phyloP scores from a whole-genome alignment of 2,329 filamentous ascomycete genomes.

The Trichoderma sp. region DNA sequence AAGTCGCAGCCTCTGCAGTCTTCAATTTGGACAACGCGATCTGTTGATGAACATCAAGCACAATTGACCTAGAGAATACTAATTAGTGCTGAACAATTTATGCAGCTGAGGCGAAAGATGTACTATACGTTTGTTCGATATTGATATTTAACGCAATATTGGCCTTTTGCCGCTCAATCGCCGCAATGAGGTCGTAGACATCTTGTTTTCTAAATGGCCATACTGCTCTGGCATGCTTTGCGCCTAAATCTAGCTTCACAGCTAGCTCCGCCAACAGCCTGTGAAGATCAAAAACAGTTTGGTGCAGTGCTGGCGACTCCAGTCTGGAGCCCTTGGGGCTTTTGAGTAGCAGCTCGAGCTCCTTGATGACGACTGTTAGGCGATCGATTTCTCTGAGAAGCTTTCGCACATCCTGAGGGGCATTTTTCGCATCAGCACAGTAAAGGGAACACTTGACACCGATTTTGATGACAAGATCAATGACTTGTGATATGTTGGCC shows the following conservation, averaged over 20 bases:
- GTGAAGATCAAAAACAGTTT: slow-evolving; percentile 5
- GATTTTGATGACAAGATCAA: slow-evolving; percentile 20
- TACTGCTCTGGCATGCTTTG: slow-evolving; percentile 9
- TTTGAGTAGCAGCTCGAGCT: slow-evolving; percentile 10
- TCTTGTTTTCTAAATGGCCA: slow-evolving; percentile 19
- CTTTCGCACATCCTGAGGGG: slow-evolving; percentile 15
- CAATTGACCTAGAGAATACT: neutral
- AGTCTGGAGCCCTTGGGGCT: slow-evolving; percentile 15
- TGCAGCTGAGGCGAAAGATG: no score
- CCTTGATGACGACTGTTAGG: slow-evolving; percentile 13
- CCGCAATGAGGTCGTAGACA: neutral
- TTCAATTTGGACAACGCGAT: slow-evolving; percentile 25
- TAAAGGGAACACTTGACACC: slow-evolving; percentile 19
- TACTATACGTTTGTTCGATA: slow-evolving; percentile 16
- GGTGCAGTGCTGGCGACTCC: neutral
- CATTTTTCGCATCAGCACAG: slow-evolving; percentile 17
- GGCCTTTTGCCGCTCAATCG: slow-evolving; percentile 6
- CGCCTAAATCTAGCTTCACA: slow-evolving; percentile 15
- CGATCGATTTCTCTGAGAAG: slow-evolving; percentile 17
- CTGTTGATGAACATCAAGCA: slow-evolving; percentile 24
- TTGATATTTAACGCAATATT: slow-evolving; percentile 10
- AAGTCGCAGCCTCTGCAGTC: slow-evolving; percentile 28
- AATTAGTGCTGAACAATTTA: no score
- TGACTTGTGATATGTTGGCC: slow-evolving; percentile 16
- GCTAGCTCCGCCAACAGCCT: neutral